Evolutionary conservation across 2,329 filamentous ascomycete genomes (phyloP), one percentile per base, ranked within the genome.

Genomic region (Monosporascus sp.): DNA sequence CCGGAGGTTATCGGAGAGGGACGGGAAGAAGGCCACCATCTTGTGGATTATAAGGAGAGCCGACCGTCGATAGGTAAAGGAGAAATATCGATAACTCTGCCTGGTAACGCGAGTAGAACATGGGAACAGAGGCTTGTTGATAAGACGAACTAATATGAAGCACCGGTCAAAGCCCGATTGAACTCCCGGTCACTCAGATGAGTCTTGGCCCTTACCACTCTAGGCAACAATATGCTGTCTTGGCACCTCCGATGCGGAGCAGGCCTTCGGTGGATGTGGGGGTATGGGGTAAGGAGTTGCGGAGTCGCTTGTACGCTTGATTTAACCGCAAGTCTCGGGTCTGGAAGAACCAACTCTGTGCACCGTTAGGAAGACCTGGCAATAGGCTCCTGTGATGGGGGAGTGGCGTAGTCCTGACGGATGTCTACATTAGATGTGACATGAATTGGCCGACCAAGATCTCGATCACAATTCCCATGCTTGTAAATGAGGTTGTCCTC

Each of bases 1-100:
- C 38, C 66, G 66, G 27, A 80, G 72, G 37, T 77, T 68, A 5
- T 68, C 59, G 3, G 72, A 66, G 55, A 84, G 72, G 7, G 74
- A 74, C 11, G 71, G 49, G 44, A 52, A 58, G 22, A 51, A 55
- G 14, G 37, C 48, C 22, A 49, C 48, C 41, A 53, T 44, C 37
- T 26, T 40, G 4, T 14, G 31, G 31, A 14, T 35, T 35, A 26
- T 5, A 48, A 20, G 26, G 20, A 8, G 16, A 19, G 14, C 31
- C 14, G 20, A 37, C 16, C 24, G 35, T 22, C 19, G 38, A 41
- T 9, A 41, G 19, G 9, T 11, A 20, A 41, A 14, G 31, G 9
- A 31, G 31, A 35, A 14, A 35, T 14, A 11, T 35, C 9, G 31
- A 35, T 5, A 14, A 35, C 9, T 14, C 31, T 1, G 31, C 9